These are phyloP conservation scores for Obba rivulosa DNA, from an alignment of 768 basidiomycete genomes.

Conservation along the genomic window DNA sequence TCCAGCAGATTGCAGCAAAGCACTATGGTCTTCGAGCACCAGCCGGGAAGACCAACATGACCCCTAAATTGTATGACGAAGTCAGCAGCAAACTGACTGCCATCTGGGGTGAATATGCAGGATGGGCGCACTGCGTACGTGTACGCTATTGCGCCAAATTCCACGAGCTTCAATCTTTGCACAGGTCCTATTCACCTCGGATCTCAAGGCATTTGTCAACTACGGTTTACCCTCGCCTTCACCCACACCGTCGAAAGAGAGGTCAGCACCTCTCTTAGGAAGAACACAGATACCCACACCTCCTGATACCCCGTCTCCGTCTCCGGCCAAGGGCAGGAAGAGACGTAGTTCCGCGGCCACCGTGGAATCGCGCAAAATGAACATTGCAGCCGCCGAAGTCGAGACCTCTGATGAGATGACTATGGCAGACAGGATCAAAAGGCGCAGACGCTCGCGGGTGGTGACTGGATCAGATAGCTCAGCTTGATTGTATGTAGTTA, in stretches of 20 bases:
- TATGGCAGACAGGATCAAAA: conserved; percentile 23
- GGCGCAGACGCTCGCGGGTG: conserved; percentile 9
- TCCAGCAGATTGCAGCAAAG: conserved; percentile 82
- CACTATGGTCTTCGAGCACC: conserved; percentile 62
- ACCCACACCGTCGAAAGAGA: conserved; percentile 9
- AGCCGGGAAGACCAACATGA: conserved; percentile 54
- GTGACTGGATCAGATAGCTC: background rate
- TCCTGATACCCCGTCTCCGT: background rate
- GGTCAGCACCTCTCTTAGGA: background rate
- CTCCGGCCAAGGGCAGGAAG: conserved; percentile 2
- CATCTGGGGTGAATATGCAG: conserved; percentile 82
- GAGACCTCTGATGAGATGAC: conserved; percentile 3
- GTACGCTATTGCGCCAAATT: background rate
- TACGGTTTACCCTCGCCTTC: conserved; percentile 22
- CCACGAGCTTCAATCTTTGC: background rate
- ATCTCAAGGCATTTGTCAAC: conserved; percentile 30
- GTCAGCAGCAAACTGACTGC: conserved; percentile 53
- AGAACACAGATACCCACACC: background rate
- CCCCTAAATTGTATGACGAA: conserved; percentile 70
- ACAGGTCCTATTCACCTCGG: conserved; percentile 34
- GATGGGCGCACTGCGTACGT: conserved; percentile 85
- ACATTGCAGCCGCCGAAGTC: background rate
- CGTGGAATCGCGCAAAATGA: background rate
- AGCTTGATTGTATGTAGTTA: background rate
- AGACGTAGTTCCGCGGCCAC: background rate